Base-by-base conservation (phyloP, 495 filamentous ascomycete genomes). In the Mycothermus thermophilus region DNA sequence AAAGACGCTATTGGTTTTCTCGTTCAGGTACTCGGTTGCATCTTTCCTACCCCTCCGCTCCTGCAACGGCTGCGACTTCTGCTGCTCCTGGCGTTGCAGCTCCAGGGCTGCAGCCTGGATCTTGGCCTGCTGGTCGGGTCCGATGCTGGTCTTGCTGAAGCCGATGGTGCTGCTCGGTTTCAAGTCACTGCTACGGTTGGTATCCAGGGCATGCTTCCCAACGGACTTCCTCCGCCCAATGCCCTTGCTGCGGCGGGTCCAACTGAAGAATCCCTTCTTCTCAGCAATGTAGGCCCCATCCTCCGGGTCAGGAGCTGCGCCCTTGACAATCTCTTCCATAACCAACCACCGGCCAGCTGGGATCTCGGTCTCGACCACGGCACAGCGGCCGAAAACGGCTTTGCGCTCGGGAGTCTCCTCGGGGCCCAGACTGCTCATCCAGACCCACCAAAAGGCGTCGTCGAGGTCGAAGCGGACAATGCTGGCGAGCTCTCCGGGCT, bases 391-490 rank as follows among this genome's bases (percentile, higher is more conserved):
- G 58, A 97, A 97, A 12, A 83, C 83, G 3, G 86, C 78, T 55
- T 97, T 97, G 37, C 90, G 74, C 20, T 75, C 65, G 0, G 72
- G 56, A 2, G 85, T 76, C 55, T 97, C 90, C 47, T 97, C 90
- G 5, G 74, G 79, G 2, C 87, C 88, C 52, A 97, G 58, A 65
- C 90, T 96, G 46, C 74, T 90, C 68, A 96, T 95, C 90, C 90
- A 97, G 16, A 96, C 90, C 90, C 90, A 97, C 92, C 92, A 97
- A 55, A 97, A 97, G 0, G 87, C 79, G 51, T 96, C 90, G 49
- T 97, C 90, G 8, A 96, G 63, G 40, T 92, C 80, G 30, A 97
- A 71, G 28, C 71, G 69, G 20, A 70, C 79, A 44, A 96, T 93
- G 46, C 83, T 94, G 16, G 88, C 88, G 28, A 97, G 67, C 66